Percentiles rank a stretch among this genome's conserved stretches.
Conservation (phyloP, 345 rosid genomes). For the Syzygium oleosum region DNA sequence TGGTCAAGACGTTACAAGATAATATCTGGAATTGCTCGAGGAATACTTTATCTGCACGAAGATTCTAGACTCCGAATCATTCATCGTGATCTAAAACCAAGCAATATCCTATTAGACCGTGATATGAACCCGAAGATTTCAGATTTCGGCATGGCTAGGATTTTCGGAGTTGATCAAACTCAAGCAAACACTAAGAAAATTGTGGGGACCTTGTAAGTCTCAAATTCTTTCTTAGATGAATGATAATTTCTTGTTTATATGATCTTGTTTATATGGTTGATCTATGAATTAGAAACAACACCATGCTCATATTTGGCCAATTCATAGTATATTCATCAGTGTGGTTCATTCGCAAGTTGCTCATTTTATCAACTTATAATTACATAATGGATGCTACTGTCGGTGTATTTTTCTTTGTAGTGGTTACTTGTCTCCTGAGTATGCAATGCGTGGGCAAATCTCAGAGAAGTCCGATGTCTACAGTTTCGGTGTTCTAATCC, state of each 20-base stretch:
- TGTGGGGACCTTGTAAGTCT: constrained; percentile 22
- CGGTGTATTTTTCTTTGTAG: constrained; percentile 3
- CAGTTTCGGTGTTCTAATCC: constrained; percentile 18
- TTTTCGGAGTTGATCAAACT: constrained; percentile 11
- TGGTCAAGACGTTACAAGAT: constrained; percentile 17
- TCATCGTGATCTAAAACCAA: constrained; percentile 21
- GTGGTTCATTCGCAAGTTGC: neutral
- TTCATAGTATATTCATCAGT: too few species aligned
- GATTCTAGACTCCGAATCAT: constrained; percentile 14
- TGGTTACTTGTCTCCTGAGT: constrained; percentile 45
- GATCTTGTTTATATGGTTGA: too few species aligned
- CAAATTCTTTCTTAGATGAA: neutral
- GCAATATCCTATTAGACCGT: constrained; percentile 15
- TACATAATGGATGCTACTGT: neutral
- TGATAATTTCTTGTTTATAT: too few species aligned
- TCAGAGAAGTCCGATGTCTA: constrained; percentile 30
- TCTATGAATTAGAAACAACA: too few species aligned
- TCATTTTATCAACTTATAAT: neutral
- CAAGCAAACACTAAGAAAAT: neutral
- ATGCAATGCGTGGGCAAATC: constrained; percentile 16
- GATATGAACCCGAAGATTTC: constrained; percentile 22
- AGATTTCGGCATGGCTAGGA: constrained; percentile 24
- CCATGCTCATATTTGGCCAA: too few species aligned
- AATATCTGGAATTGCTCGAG: constrained; percentile 11
- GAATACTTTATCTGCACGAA: constrained; percentile 15